Evolutionary conservation across 1,284 basidiomycete species (phyloP), one percentile per base, ranked within the genome.

Genomic region (Heterobasidion annosum): DNA sequence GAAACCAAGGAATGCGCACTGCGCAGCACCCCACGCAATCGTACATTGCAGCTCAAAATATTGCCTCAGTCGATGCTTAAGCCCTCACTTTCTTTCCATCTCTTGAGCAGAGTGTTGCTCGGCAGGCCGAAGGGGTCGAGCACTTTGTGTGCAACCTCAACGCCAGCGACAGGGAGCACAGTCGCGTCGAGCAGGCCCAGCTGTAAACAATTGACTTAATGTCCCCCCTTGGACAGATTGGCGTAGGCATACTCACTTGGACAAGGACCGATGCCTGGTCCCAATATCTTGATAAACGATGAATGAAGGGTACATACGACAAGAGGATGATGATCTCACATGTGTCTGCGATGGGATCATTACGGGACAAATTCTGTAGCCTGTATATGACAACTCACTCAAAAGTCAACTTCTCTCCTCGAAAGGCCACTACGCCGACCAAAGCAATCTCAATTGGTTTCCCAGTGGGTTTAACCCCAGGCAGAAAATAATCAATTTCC

Each of bases 401-500:
- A 60, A 79, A 77, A 45, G 73, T 75, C 40, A 79, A 61, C 57
- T 76, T 74, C 60, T 80, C 76, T 8, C 79, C 77, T 54, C 75
- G 67, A 54, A 81, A 75, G 19, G 75, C 76, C 16, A 79, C 69
- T 12, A 80, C 68, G 8, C 75, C 75, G n/a, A 78, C 75, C 57
- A 80, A 64, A 0, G 77, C 75, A 2, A 79, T 68, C 53, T 73
- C 69, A 33, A 79, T 60, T 6, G 65, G 61, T 56, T 70, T 75
- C 25, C 72, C 71, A 0, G 74, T 79, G 18, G 78, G 74, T 40
- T 73, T 70, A 19, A 79, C 61, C 16, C 74, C 75, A 3, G 74
- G 76, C 13, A 77, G 62, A 55, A 79, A 72, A 69, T 77, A 78
- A 58, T 78, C 76, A 47, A 77, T 76, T 58, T 74, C 73, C 74